These are phyloP conservation scores for Coriaria nepalensis DNA, from an alignment of 306 rosid species.

Conservation along the genomic window DNA sequence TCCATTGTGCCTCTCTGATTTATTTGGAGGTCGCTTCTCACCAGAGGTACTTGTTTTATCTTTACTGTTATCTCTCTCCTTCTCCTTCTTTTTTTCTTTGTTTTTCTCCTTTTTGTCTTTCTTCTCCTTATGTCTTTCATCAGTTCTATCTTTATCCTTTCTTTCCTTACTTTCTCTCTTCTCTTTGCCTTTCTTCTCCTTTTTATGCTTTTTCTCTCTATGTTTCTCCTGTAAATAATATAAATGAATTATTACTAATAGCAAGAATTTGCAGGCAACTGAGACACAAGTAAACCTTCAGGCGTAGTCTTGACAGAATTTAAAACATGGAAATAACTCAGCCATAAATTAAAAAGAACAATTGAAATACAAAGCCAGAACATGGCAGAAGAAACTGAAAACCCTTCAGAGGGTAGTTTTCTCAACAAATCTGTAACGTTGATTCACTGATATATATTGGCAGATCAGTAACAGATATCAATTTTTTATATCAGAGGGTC, in stretches of 20 bases:
- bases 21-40: slow-evolving; percentile 39
- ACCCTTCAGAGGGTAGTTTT: no score
- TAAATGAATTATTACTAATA: not conserved
- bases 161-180: slow-evolving; percentile 62
- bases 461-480: no score
- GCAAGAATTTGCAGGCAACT: not conserved
- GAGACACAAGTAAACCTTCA: not conserved
- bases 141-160: slow-evolving; percentile 59
- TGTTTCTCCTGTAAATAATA: slow-evolving; percentile 48
- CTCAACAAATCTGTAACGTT: no score
- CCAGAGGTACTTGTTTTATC: slow-evolving; percentile 36
- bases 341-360: no score
- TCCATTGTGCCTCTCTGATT: slow-evolving; percentile 24
- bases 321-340: no score
- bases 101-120: slow-evolving; percentile 62
- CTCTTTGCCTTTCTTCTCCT: slow-evolving; percentile 69
- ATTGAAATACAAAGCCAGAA: no score
- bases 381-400: no score
- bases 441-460: no score
- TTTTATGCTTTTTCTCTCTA: slow-evolving; percentile 55
- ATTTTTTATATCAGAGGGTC: no score
- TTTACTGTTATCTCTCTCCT: slow-evolving; percentile 25
- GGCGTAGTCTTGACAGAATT: no score
- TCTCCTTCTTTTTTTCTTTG: slow-evolving; percentile 55
- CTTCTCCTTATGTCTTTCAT: slow-evolving; percentile 55